Conservation (phyloP, 2,329 filamentous ascomycete genomes). For the Periglandula ipomoeae region DNA sequence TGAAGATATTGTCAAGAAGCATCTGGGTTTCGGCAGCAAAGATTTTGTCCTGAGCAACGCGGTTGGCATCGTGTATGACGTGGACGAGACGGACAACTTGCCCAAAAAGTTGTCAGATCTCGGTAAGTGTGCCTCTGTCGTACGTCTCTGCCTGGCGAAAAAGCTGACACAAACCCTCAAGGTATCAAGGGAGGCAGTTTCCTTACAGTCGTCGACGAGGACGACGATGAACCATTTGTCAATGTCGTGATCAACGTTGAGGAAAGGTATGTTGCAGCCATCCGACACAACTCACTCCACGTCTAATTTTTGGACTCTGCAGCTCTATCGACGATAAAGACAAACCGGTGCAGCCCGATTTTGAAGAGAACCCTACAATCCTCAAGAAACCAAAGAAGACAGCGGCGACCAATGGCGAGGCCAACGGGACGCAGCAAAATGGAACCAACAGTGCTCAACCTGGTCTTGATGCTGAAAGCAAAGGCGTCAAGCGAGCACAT, state of each 20-base stretch:
- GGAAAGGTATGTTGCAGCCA: conserved; percentile 41
- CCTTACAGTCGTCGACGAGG: conserved; percentile 76
- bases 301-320: conserved; percentile 22
- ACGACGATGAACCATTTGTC: conserved; percentile 64
- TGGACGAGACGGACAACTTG: conserved; percentile 81
- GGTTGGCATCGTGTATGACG: conserved; percentile 74
- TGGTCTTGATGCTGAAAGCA: conserved; percentile 19
- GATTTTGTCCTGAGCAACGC: conserved; percentile 74
- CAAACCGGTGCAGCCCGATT: conserved; percentile 45
- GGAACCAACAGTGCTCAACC: conserved; percentile 30
- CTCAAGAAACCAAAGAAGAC: conserved; percentile 43
- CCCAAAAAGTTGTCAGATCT: conserved; percentile 70
- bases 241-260: conserved; percentile 69
- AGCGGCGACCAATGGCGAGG: conserved; percentile 30
- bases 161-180: conserved; percentile 19
- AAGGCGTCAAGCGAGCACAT: conserved; percentile 37
- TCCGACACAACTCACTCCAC: background rate
- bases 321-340: conserved; percentile 35
- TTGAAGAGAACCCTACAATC: conserved; percentile 36
- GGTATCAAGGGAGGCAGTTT: conserved; percentile 65
- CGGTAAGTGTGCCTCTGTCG: conserved; percentile 32
- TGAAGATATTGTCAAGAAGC: conserved; percentile 57
- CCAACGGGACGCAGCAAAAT: conserved; percentile 26
- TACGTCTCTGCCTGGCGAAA: background rate
- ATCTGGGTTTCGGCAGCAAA: conserved; percentile 66